Percentiles rank a stretch among this genome's conserved stretches.
phyloP scores from a whole-genome alignment of 495 filamentous ascomycete species.

The Hypoxylon cercidicola region DNA sequence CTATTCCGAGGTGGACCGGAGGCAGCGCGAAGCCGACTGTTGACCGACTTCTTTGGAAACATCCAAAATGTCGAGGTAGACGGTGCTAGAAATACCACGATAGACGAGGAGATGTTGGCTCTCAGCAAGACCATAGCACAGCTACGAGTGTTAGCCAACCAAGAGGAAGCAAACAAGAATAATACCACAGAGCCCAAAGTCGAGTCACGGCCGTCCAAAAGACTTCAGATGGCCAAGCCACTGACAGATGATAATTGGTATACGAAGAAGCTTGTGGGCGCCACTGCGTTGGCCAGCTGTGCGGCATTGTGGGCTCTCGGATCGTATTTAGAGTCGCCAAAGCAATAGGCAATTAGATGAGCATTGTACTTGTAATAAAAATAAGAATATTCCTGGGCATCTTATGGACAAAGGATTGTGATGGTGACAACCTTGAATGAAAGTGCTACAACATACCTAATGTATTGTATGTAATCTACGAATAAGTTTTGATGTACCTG shows the following conservation, averaged over 20 bases:
- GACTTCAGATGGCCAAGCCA: slow-evolving; percentile 64
- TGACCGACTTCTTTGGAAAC: slow-evolving; percentile 99
- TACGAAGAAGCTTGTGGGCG: slow-evolving; percentile 74
- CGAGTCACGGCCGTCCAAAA: slow-evolving; percentile 51
- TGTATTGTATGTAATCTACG: too few species aligned
- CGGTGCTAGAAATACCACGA: slow-evolving; percentile 60
- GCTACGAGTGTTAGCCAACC: slow-evolving; percentile 62
- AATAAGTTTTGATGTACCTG: too few species aligned
- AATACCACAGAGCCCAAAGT: slow-evolving; percentile 49
- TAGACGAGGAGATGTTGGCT: slow-evolving; percentile 78
- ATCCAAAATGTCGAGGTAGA: slow-evolving; percentile 96
- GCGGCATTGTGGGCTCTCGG: slow-evolving; percentile 74
- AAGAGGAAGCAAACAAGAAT: slow-evolving; percentile 52
- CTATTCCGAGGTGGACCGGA: slow-evolving; percentile 83
- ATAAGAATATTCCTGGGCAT: neutral
- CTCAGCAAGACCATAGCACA: slow-evolving; percentile 70
- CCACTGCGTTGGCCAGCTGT: slow-evolving; percentile 71
- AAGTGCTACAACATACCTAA: too few species aligned
- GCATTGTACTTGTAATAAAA: neutral
- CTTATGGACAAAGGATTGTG: too few species aligned
- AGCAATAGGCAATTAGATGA: slow-evolving; percentile 31
- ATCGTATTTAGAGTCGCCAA: slow-evolving; percentile 57
- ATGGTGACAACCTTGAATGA: too few species aligned
- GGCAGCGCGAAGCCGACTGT: slow-evolving; percentile 73
- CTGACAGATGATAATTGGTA: slow-evolving; percentile 73